Conservation (phyloP, 176 grass and related monocot species). For the Canna indica region DNA sequence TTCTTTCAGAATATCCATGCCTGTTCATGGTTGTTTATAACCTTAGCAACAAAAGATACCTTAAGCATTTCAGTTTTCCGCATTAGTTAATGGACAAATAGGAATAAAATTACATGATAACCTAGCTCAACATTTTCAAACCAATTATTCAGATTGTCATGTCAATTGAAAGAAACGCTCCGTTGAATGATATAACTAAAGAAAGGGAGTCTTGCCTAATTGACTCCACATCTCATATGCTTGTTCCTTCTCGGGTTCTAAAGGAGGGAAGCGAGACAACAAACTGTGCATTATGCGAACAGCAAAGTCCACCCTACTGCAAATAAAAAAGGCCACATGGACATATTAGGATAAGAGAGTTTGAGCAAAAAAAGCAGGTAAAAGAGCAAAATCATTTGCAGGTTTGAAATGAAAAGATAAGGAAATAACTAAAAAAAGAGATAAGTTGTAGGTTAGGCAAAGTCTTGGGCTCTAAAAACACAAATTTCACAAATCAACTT, state of each 20-base stretch:
- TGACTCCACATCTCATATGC: constrained; percentile 60
- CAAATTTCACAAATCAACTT: no score
- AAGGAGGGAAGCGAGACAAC: constrained; percentile 42
- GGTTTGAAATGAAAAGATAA: neutral
- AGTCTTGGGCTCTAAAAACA: no score
- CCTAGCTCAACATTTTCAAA: neutral
- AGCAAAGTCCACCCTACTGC: constrained; percentile 36
- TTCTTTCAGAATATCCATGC: no score
- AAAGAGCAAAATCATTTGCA: neutral
- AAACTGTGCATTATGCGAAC: constrained; percentile 51
- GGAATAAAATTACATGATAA: neutral
- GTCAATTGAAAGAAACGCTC: neutral
- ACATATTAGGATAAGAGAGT: constrained; percentile 5
- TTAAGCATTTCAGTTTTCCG: neutral
- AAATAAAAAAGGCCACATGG: constrained; percentile 10
- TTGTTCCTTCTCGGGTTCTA: constrained; percentile 52
- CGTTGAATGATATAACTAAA: neutral
- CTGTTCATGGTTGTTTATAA: neutral
- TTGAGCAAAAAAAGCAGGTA: neutral
- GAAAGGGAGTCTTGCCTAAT: constrained; percentile 32
- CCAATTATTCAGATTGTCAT: neutral
- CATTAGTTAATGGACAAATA: neutral
- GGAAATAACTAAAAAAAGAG: neutral
- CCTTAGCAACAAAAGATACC: neutral
- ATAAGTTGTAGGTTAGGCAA: neutral